A percentile compares a stretch with the other conserved stretches of the same genome.
These are phyloP conservation scores for Yamagishiella unicocca DNA, from an alignment of 139 green algal genomes.

Conservation along the genomic window DNA sequence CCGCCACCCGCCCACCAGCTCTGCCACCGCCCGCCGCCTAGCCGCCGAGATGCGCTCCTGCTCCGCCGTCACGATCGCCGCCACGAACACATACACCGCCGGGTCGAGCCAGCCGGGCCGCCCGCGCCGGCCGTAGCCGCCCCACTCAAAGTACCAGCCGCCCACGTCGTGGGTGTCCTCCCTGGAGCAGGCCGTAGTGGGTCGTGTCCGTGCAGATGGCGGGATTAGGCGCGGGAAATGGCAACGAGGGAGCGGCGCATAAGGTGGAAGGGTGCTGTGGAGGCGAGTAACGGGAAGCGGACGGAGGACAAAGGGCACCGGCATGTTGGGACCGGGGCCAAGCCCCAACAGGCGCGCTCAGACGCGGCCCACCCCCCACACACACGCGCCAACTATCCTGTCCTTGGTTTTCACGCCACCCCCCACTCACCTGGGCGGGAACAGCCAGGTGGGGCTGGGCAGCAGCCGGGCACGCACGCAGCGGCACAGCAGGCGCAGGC, in stretches of 20 bases:
- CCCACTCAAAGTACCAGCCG: conserved; percentile 57
- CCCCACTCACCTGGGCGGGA: conserved; percentile 54
- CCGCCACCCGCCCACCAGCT: not conserved
- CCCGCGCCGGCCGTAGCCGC: conserved; percentile 25
- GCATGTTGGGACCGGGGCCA: too few relatives aligned
- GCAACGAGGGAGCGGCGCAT: too few relatives aligned
- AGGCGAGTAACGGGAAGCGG: too few relatives aligned
- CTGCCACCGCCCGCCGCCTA: not conserved
- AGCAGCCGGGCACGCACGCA: conserved; percentile 47
- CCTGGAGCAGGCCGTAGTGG: conserved; percentile 28
- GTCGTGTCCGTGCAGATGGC: too few relatives aligned
- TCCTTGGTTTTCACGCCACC: too few relatives aligned
- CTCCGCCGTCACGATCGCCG: conserved; percentile 42
- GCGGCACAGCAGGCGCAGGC: conserved; percentile 46
- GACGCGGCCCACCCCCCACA: too few relatives aligned
- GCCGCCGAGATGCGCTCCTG: conserved; percentile 19
- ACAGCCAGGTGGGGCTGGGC: conserved; percentile 54
- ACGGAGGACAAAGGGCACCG: too few relatives aligned
- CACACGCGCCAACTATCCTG: not conserved
- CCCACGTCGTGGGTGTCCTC: conserved; percentile 42
- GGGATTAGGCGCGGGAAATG: too few relatives aligned
- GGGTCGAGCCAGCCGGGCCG: conserved; percentile 31
- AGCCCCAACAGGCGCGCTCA: too few relatives aligned
- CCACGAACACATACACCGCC: conserved; percentile 45
- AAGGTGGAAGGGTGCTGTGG: too few relatives aligned